Evolutionary conservation across 2,329 filamentous ascomycete species (phyloP).

Genomic region (Pseudomassariella vexata): DNA sequence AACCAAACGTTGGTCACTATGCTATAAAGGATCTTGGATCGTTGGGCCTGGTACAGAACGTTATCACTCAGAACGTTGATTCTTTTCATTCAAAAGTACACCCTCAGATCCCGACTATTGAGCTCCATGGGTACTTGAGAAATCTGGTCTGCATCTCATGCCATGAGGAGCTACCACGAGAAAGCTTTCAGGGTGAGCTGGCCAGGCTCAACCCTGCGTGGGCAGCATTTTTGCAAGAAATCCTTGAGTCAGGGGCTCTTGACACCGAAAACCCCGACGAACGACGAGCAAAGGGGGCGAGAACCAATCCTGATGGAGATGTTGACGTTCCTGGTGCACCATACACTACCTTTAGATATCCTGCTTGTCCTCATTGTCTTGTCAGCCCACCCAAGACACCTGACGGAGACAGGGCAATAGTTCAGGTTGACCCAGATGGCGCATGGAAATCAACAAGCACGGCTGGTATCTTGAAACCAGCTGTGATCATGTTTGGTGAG

Average conservation of each 20-base stretch:
- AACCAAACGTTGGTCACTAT: slow-evolving; percentile 73
- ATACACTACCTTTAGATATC: slow-evolving; percentile 87
- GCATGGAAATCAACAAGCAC: slow-evolving; percentile 64
- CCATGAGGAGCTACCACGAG: slow-evolving; percentile 62
- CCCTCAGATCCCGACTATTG: slow-evolving; percentile 67
- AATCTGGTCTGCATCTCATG: slow-evolving; percentile 78
- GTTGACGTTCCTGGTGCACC: slow-evolving; percentile 83
- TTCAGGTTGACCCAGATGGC: slow-evolving; percentile 73
- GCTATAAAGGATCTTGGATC: slow-evolving; percentile 68
- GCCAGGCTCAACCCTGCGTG: slow-evolving; percentile 79
- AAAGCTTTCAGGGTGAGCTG: slow-evolving; percentile 70
- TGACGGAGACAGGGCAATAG: slow-evolving; percentile 49
- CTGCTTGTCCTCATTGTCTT: slow-evolving; percentile 78
- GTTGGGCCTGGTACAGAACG: slow-evolving; percentile 66
- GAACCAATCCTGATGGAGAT: slow-evolving; percentile 89
- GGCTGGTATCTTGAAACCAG: slow-evolving; percentile 83
- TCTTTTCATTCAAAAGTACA: slow-evolving; percentile 82
- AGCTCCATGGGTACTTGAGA: slow-evolving; percentile 87
- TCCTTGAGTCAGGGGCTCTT: slow-evolving; percentile 68
- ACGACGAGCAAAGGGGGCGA: slow-evolving; percentile 62
- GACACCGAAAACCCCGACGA: slow-evolving; percentile 71
- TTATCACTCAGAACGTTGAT: slow-evolving; percentile 96
- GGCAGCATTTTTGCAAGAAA: slow-evolving; percentile 68
- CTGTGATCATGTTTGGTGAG: slow-evolving; percentile 95
- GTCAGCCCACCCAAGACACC: slow-evolving; percentile 49